Evolutionary conservation across 768 basidiomycete genomes (phyloP).

Genomic region (Exsudoporus frostii): DNA sequence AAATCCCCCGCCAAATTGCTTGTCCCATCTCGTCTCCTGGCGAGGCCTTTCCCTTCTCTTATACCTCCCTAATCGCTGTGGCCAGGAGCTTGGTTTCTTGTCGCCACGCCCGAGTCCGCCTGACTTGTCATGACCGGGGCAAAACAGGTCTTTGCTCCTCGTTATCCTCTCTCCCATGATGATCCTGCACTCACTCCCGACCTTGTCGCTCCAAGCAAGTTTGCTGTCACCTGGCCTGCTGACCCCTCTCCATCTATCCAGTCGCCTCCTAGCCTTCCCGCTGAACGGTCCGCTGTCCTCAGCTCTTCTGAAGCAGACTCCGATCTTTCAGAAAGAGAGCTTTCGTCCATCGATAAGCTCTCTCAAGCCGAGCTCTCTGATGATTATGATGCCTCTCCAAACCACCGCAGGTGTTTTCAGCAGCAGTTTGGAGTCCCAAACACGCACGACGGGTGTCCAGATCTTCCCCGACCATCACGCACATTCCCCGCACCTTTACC

Average conservation of each 20-base stretch:
- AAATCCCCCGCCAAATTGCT: conserved; percentile 13
- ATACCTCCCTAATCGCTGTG: conserved; percentile 8
- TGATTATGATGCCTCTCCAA: conserved; percentile 26
- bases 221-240: conserved; percentile 56
- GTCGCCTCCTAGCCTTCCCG: conserved; percentile 30
- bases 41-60: conserved; percentile 19
- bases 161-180: conserved; percentile 41
- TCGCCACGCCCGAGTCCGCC: conserved; percentile 2
- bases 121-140: conserved; percentile 26
- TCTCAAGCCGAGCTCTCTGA: conserved; percentile 33
- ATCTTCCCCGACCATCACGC: conserved; percentile 60
- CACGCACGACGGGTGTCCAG: conserved; percentile 25
- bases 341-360: conserved; percentile 28
- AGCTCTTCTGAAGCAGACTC: conserved; percentile 53
- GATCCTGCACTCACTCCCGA: conserved; percentile 46
- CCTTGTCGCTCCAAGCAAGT: conserved; percentile 49
- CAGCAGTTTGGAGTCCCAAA: conserved; percentile 22
- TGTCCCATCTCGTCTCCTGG: conserved; percentile 25
- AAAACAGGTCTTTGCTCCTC: conserved; percentile 45
- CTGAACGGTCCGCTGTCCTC: conserved; percentile 39
- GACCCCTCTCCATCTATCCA: conserved; percentile 42
- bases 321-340: conserved; percentile 47
- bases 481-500: conserved; percentile 80
- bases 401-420: conserved; percentile 23
- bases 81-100: conserved; percentile 16